These are phyloP conservation scores for Curvularia verruculosa DNA, from an alignment of 2,329 filamentous ascomycete genomes.

Conservation along the genomic window DNA sequence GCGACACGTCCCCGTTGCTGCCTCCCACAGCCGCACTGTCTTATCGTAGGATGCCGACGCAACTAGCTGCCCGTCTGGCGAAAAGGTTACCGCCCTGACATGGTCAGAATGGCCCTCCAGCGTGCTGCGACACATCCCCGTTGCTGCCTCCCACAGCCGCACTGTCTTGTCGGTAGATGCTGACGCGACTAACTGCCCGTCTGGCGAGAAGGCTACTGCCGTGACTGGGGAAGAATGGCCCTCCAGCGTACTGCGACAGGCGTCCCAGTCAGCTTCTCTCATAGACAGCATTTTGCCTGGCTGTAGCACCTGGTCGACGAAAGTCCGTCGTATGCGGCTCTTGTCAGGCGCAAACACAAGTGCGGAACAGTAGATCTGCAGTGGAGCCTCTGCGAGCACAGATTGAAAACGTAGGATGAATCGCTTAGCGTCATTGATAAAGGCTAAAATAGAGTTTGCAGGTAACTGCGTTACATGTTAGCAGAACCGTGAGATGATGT, in stretches of 20 bases:
- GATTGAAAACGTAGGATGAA: conserved; percentile 38
- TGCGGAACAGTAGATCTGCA: conserved; percentile 49
- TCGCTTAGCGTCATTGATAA: conserved; percentile 42
- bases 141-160: neutral
- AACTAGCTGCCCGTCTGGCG: too few species aligned
- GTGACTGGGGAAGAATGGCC: neutral
- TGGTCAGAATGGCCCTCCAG: too few species aligned
- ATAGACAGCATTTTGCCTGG: conserved; percentile 13
- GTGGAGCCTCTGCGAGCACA: conserved; percentile 39
- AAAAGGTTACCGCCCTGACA: too few species aligned
- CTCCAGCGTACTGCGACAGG: neutral
- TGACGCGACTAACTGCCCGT: neutral
- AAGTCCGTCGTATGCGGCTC: conserved; percentile 23
- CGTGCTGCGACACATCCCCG: too few species aligned
- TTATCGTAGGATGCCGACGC: neutral
- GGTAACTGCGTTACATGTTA: conserved; percentile 16
- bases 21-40: conserved; percentile 7
- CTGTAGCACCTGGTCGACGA: conserved; percentile 11
- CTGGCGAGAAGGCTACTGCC: neutral
- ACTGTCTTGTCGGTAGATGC: neutral
- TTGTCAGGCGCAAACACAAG: conserved; percentile 46
- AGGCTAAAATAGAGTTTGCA: conserved; percentile 12
- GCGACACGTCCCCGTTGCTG: neutral
- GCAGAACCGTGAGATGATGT: conserved; percentile 9
- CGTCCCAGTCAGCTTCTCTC: conserved; percentile 19